These are phyloP conservation scores for Trametes sanguinea DNA, from an alignment of 768 basidiomycete genomes.

Conservation along the genomic window DNA sequence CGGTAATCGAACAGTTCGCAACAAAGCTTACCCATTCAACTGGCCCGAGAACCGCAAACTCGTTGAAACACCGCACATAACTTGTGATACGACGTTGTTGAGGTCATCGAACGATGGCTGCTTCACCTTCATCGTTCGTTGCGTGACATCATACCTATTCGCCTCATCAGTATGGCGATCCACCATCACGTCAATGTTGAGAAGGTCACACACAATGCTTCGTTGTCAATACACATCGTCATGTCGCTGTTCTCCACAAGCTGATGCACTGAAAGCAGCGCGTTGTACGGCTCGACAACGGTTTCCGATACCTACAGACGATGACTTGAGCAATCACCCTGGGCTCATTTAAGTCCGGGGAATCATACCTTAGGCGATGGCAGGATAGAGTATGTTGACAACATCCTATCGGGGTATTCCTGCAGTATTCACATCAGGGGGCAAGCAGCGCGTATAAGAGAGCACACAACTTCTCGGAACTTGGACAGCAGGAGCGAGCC, in stretches of 20 bases:
- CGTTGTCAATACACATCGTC: constrained; percentile 84
- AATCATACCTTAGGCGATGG: constrained; percentile 55
- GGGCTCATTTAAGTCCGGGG: neutral
- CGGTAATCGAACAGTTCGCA: constrained; percentile 3
- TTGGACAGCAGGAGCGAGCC: constrained; percentile 82
- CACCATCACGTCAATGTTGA: neutral
- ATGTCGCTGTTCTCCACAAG: constrained; percentile 87
- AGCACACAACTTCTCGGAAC: constrained; percentile 64
- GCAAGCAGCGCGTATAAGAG: constrained; percentile 14
- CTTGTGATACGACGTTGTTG: constrained; percentile 78
- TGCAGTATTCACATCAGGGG: constrained; percentile 42
- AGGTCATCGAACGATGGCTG: constrained; percentile 65
- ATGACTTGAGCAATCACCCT: neutral
- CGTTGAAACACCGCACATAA: constrained; percentile 95
- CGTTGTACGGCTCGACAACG: constrained; percentile 80
- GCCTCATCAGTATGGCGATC: neutral
- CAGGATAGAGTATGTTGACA: constrained; percentile 55
- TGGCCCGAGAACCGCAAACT: constrained; percentile 93
- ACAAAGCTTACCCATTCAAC: constrained; percentile 68
- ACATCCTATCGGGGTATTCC: constrained; percentile 55
- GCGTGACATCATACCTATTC: constrained; percentile 70
- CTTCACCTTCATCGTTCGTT: constrained; percentile 64
- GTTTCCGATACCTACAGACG: constrained; percentile 44
- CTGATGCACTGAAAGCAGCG: constrained; percentile 82
- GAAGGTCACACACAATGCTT: constrained; percentile 62